phyloP scores from a whole-genome alignment of 2,329 filamentous ascomycete genomes.

The Pleurostoma richardsiae region DNA sequence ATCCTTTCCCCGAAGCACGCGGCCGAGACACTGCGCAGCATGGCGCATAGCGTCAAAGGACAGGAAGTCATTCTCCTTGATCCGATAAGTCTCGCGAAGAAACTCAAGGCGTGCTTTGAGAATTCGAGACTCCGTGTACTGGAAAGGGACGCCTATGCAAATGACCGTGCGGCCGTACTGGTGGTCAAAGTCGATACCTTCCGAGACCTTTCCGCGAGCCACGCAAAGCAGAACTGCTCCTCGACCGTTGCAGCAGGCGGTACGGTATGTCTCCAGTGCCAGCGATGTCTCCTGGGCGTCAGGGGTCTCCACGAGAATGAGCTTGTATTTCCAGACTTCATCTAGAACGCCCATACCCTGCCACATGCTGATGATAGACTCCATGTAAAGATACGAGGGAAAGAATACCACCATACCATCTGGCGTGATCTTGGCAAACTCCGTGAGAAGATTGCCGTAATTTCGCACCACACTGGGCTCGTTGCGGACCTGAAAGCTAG shows the following conservation, averaged over 20 bases:
- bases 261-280: conserved; percentile 92
- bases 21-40: conserved; percentile 90
- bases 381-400: conserved; percentile 98
- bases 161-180: conserved; percentile 95
- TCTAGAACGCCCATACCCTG: conserved; percentile 97
- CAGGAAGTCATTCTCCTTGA: conserved; percentile 93
- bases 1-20: conserved; percentile 92
- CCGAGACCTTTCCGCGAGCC: conserved; percentile 92
- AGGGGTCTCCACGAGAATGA: conserved; percentile 95
- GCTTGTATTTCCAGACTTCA: conserved; percentile 98
- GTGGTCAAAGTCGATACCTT: conserved; percentile 98
- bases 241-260: conserved; percentile 93
- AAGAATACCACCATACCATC: conserved; percentile 99
- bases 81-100: conserved; percentile 92
- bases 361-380: conserved; percentile 98
- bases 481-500: conserved; percentile 90
- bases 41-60: conserved; percentile 99
- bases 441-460: conserved; percentile 87
- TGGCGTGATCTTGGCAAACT: conserved; percentile 93
- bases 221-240: conserved; percentile 92
- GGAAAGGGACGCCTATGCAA: conserved; percentile 95
- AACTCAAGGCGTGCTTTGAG: conserved; percentile 94
- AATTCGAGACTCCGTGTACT: conserved; percentile 97
- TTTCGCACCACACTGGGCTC: conserved; percentile 96
- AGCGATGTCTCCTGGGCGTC: conserved; percentile 96